Evolutionary conservation across 2,329 filamentous ascomycete species (phyloP).

Genomic region (Aureobasidium sp.): DNA sequence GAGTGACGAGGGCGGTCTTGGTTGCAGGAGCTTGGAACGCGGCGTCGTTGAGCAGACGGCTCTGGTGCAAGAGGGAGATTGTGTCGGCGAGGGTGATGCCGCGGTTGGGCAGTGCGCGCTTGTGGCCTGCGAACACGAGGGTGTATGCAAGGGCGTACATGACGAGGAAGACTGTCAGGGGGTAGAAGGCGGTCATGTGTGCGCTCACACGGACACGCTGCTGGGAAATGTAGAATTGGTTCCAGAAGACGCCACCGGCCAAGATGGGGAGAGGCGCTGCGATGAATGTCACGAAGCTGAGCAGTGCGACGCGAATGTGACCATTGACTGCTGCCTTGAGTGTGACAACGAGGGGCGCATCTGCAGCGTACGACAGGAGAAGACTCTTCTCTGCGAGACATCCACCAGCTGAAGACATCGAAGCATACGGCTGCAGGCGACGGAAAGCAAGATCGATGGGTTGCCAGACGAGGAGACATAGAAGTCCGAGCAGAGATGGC

Average conservation of each 20-base stretch:
- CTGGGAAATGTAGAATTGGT: slow-evolving; percentile 47
- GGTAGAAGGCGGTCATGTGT: slow-evolving; percentile 61
- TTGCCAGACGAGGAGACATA: slow-evolving; percentile 59
- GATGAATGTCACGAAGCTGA: slow-evolving; percentile 51
- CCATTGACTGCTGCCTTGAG: slow-evolving; percentile 49
- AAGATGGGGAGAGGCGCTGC: slow-evolving; percentile 58
- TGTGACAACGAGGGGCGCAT: slow-evolving; percentile 52
- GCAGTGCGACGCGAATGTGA: slow-evolving; percentile 56
- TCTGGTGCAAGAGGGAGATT: slow-evolving; percentile 66
- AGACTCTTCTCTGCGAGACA: slow-evolving; percentile 54
- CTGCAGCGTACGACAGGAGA: slow-evolving; percentile 61
- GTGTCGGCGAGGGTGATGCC: slow-evolving; percentile 66
- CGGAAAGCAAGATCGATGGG: slow-evolving; percentile 58
- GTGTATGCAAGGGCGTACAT: slow-evolving; percentile 57
- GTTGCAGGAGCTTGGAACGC: slow-evolving; percentile 60
- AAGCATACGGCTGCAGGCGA: slow-evolving; percentile 59
- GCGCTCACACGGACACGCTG: slow-evolving; percentile 57
- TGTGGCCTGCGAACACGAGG: slow-evolving; percentile 49
- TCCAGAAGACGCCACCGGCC: slow-evolving; percentile 64
- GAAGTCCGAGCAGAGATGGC: slow-evolving; percentile 57
- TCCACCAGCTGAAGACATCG: slow-evolving; percentile 49
- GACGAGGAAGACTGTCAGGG: slow-evolving; percentile 62
- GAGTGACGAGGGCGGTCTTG: slow-evolving; percentile 59
- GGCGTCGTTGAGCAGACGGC: slow-evolving; percentile 61
- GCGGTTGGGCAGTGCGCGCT: slow-evolving; percentile 59